Evolutionary conservation across 1,284 basidiomycete genomes (phyloP), one percentile per base, ranked within the genome.

Genomic region (Exsudoporus floridanus): DNA sequence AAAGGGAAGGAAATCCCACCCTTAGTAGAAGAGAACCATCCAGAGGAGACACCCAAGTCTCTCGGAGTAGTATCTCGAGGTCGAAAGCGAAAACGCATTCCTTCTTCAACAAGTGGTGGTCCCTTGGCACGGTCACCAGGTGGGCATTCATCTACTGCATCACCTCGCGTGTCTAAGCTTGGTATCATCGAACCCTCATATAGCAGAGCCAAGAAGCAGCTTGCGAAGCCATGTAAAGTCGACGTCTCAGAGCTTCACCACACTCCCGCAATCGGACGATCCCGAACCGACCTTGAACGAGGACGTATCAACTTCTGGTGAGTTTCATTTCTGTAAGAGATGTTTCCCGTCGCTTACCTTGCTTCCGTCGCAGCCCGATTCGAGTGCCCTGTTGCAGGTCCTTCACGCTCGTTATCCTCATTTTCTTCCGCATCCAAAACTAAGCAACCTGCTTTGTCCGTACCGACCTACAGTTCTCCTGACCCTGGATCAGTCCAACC

Each of bases 1-100:
- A 66, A 64, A 38, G 44, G 49, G 44, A 66, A 66, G 50, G 59
- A 60, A 38, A 30, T 37, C 13, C 7, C 16, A 13, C 13, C 43
- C 8, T 21, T 36, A 2, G 28, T 39, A 35, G 53, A 57, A 23
- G 54, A 53, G 14, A 21, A 2, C 14, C 14, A 4, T 42, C 51
- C 18, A 28, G 59, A 57, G 41, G 55, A 49, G 49, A 54, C 43
- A 27, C 51, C 46, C 16, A 56, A 60, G 44, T 23, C 64, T 7
- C 41, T 41, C 3, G 56, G 49, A 50, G 40, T 25, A 34, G 37
- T 4, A 16, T 23, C 54, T n/a, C 53, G 37, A 13, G 53, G 55
- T 34, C 57, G 48, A 30, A 64, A 64, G 37, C 66, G 63, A 49
- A 68, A 64, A 41, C 63, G 63, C 0, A 53, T 53, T 18, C 63